A percentile compares a stretch with the other conserved stretches of the same genome.
These are phyloP conservation scores for Lasiosphaeriaceae sp. DNA, from an alignment of 495 filamentous ascomycete genomes.

Conservation along the genomic window DNA sequence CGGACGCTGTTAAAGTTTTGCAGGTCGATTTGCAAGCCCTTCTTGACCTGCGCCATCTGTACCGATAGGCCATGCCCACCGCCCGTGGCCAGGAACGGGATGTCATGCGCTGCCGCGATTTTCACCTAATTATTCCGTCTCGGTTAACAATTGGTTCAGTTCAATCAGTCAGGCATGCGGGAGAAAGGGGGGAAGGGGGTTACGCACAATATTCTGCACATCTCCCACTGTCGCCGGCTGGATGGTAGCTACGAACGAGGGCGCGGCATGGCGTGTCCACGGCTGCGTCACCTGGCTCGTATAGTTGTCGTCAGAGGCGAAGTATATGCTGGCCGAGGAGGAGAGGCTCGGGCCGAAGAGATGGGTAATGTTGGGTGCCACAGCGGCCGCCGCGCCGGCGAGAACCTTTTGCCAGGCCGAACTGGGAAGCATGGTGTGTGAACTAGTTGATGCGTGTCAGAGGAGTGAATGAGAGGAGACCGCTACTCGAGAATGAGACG, in stretches of 20 bases:
- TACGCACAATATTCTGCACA: background rate
- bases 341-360: background rate
- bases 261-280: background rate
- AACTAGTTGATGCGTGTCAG: background rate
- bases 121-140: conserved; percentile 1
- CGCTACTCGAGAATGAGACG: no score
- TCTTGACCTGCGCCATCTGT: conserved; percentile 1
- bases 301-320: background rate
- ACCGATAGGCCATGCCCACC: conserved; percentile 5
- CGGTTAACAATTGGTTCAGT: background rate
- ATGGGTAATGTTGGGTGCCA: background rate
- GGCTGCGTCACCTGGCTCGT: background rate
- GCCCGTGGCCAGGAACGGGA: conserved; percentile 9
- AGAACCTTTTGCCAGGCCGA: background rate
- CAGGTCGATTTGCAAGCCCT: conserved; percentile 32
- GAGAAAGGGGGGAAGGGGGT: background rate
- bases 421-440: background rate
- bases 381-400: background rate
- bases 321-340: background rate
- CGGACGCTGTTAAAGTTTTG: background rate
- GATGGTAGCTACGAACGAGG: background rate
- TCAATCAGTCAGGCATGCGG: background rate
- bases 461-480: background rate
- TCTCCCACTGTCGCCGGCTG: background rate
- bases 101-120: background rate